Conservation (phyloP, 1,284 basidiomycete species). For the Melanopsichium pennsylvanicum region DNA sequence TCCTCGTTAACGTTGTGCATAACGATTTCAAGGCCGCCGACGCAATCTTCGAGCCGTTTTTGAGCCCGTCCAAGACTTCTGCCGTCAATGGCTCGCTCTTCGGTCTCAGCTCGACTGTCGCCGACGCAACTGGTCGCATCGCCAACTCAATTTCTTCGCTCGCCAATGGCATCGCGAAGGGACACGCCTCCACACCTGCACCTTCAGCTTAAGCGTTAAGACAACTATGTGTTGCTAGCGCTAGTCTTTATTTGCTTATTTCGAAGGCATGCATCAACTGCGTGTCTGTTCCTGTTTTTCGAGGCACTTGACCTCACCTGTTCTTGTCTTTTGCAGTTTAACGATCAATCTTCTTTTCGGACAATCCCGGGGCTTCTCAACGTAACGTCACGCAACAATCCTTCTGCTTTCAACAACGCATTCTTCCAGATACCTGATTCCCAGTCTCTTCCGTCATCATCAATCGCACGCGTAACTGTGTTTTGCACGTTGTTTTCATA, state of each 20-base stretch:
- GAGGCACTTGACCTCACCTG: not conserved
- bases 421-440: conserved; percentile 30
- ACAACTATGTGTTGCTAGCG: not conserved
- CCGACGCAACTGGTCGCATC: conserved; percentile 12
- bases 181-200: conserved; percentile 15
- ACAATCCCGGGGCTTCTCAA: conserved; percentile 42
- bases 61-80: conserved; percentile 14
- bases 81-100: conserved; percentile 17
- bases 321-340: not conserved
- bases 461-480: conserved; percentile 4
- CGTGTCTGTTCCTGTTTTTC: conserved; percentile 1
- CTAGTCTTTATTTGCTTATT: not conserved
- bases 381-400: conserved; percentile 42
- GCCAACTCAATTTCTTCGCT: conserved; percentile 26
- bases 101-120: conserved; percentile 17
- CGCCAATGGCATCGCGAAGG: conserved; percentile 26
- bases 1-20: conserved; percentile 64
- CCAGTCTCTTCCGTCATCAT: conserved; percentile 8
- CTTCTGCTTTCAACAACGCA: conserved; percentile 49
- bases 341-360: conserved; percentile 7
- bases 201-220: conserved; percentile 12
- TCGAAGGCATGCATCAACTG: conserved; percentile 36
- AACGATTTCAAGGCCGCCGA: conserved; percentile 63
- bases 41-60: conserved; percentile 62
- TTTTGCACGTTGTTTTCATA: conserved; percentile 9